These are phyloP conservation scores for Colletotrichum sp. DNA, from an alignment of 2,329 filamentous ascomycete species.

Conservation along the genomic window DNA sequence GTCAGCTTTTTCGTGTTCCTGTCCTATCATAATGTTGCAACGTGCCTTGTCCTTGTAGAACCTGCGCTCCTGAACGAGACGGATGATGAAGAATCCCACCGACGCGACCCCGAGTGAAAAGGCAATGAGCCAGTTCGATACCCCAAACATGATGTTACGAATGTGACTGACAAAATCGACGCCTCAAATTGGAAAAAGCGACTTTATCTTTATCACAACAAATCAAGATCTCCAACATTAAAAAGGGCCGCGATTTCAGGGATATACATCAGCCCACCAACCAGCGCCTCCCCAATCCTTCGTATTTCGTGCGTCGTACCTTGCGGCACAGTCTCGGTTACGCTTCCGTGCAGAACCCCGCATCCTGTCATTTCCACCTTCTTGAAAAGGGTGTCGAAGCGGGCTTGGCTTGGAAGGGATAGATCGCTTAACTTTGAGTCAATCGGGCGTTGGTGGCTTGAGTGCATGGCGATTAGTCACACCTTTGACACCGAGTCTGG, in stretches of 20 bases:
- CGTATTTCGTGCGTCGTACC: background rate
- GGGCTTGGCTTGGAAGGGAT: background rate
- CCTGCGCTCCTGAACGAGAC: background rate
- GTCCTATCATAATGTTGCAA: no score
- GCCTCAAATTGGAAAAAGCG: no score
- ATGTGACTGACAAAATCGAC: no score
- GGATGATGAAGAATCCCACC: background rate
- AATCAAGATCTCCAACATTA: background rate
- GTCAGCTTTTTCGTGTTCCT: background rate
- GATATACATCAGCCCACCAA: background rate
- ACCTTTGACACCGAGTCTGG: background rate
- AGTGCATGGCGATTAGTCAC: background rate
- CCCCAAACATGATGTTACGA: background rate
- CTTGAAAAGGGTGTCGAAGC: background rate
- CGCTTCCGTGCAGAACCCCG: background rate
- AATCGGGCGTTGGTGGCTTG: background rate
- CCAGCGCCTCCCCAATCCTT: background rate
- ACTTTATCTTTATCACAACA: background rate
- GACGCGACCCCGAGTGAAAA: background rate
- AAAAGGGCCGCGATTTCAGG: background rate
- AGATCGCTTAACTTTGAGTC: background rate
- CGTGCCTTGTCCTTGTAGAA: slow-evolving; percentile 15
- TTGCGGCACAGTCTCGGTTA: background rate
- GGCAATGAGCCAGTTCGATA: background rate
- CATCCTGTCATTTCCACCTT: background rate